These are phyloP conservation scores for Phyllosticta ampelicida DNA, from an alignment of 2,329 filamentous ascomycete genomes.

Conservation along the genomic window DNA sequence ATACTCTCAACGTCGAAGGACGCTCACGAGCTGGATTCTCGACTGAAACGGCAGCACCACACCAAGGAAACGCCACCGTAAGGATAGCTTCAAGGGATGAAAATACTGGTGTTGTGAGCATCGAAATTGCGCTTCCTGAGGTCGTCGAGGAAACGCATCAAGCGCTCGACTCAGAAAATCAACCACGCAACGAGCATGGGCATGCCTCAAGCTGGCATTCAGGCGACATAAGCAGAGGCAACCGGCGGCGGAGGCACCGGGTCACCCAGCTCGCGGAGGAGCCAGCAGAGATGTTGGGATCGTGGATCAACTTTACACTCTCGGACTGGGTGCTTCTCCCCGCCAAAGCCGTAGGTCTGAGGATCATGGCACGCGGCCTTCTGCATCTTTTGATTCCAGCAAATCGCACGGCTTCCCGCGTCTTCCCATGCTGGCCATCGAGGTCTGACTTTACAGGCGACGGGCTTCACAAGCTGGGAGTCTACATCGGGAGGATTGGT, in stretches of 20 bases:
- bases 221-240: neutral
- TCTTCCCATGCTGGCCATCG: neutral
- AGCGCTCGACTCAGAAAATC: conserved; percentile 18
- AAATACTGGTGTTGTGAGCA: conserved; percentile 23
- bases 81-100: conserved; percentile 25
- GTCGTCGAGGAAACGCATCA: neutral
- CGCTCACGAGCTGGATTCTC: conserved; percentile 12
- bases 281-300: conserved; percentile 23
- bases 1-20: neutral
- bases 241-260: conserved; percentile 16
- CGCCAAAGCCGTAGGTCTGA: conserved; percentile 21
- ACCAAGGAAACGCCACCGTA: conserved; percentile 23
- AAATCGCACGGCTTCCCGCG: neutral
- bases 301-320: conserved; percentile 23
- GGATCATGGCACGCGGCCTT: conserved; percentile 17
- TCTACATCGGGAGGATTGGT: conserved; percentile 21
- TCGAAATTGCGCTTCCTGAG: conserved; percentile 28
- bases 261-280: conserved; percentile 26
- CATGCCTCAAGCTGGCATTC: neutral
- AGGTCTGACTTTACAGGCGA: neutral
- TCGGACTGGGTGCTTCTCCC: conserved; percentile 22
- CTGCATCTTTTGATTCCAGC: conserved; percentile 12
- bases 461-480: conserved; percentile 14
- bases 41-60: conserved; percentile 1
- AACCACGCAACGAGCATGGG: neutral